Percentiles rank a stretch among this genome's conserved stretches.
Evolutionary conservation across 2,329 filamentous ascomycete species (phyloP).

Genomic region (Fusarium sp.): DNA sequence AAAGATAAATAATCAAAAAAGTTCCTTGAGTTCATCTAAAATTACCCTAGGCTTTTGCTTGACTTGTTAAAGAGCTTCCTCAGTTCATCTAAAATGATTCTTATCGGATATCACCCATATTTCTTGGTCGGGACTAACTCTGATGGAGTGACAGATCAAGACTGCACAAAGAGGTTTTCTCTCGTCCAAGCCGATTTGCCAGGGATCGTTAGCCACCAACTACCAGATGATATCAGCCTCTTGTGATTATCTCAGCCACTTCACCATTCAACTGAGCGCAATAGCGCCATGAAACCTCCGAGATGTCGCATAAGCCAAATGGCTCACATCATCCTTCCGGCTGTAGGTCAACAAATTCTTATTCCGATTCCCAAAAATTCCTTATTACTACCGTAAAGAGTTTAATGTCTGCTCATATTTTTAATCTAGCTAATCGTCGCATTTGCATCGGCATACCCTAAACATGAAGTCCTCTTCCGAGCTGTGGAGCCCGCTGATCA

Average conservation of each 20-base stretch:
- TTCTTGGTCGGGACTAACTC: no score
- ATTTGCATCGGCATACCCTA: neutral
- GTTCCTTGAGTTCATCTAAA: no score
- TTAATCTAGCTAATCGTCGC: neutral
- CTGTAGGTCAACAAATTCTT: rapidly evolving
- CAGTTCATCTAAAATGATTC: no score
- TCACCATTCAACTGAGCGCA: rapidly evolving
- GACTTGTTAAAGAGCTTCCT: no score
- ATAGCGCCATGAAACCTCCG: rapidly evolving
- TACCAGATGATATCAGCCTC: neutral
- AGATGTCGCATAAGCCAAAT: neutral
- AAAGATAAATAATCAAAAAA: no score
- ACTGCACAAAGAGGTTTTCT: no score
- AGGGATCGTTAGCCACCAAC: rapidly evolving
- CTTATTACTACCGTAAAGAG: rapidly evolving
- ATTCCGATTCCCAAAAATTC: rapidly evolving
- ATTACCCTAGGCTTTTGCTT: no score
- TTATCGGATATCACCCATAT: no score
- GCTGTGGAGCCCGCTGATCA: neutral
- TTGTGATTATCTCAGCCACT: neutral
- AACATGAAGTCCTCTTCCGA: neutral
- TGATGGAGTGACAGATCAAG: no score
- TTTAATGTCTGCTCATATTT: rapidly evolving
- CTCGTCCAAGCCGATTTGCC: no score
- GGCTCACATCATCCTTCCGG: conserved; percentile 7